phyloP scores from a whole-genome alignment of 2,329 filamentous ascomycete species.

The Botrytis deweyae region DNA sequence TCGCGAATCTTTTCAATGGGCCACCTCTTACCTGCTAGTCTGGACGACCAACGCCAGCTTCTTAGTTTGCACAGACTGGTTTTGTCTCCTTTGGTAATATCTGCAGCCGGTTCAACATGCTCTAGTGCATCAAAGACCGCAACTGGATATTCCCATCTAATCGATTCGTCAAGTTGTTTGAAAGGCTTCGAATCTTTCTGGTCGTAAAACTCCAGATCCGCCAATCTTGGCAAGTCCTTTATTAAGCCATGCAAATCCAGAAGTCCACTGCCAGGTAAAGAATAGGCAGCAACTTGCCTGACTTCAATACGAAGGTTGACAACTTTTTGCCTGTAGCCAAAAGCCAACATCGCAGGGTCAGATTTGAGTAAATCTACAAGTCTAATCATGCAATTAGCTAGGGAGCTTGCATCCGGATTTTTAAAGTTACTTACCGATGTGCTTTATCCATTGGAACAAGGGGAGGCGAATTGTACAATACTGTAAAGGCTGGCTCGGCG shows the following conservation, averaged over 20 bases:
- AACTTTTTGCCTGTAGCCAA: slow-evolving; percentile 39
- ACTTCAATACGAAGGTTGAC: slow-evolving; percentile 38
- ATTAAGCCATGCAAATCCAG: slow-evolving; percentile 60
- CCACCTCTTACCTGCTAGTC: slow-evolving; percentile 48
- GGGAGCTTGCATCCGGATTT: too few species aligned
- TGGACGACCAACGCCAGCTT: slow-evolving; percentile 63
- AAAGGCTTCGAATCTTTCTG: slow-evolving; percentile 67
- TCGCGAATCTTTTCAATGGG: slow-evolving; percentile 50
- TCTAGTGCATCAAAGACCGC: slow-evolving; percentile 65
- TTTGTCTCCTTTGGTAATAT: slow-evolving; percentile 34
- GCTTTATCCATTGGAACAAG: slow-evolving; percentile 54
- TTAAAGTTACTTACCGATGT: slow-evolving; percentile 38
- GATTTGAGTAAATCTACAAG: slow-evolving; percentile 53
- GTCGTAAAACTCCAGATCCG: slow-evolving; percentile 70
- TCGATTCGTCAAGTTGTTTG: slow-evolving; percentile 52
- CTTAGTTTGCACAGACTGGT: slow-evolving; percentile 42
- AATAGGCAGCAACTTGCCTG: slow-evolving; percentile 52
- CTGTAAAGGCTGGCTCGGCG: slow-evolving; percentile 69
- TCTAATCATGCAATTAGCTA: slow-evolving; percentile 6
- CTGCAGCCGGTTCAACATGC: slow-evolving; percentile 48
- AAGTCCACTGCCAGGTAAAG: slow-evolving; percentile 52
- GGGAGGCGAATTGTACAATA: slow-evolving; percentile 68
- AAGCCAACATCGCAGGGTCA: slow-evolving; percentile 32
- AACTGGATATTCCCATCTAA: slow-evolving; percentile 69
- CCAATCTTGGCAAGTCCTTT: slow-evolving; percentile 62